Evolutionary conservation across 768 basidiomycete genomes (phyloP).

Genomic region (Gloeophyllum trabeum): DNA sequence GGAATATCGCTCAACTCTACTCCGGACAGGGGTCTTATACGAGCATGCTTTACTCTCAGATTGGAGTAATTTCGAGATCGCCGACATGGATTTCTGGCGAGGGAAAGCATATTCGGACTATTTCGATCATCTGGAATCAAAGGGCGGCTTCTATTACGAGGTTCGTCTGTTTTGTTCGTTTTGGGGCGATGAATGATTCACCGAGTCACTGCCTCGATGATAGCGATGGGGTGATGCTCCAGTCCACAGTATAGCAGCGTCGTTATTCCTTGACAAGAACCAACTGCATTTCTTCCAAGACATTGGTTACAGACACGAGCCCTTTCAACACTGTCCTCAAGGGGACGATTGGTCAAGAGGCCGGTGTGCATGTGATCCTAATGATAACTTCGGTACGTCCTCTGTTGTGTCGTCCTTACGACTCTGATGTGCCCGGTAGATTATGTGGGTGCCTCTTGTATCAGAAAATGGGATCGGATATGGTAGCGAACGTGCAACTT

Average conservation of each 20-base stretch:
- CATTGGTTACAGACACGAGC: conserved; percentile 77
- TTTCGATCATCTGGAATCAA: conserved; percentile 71
- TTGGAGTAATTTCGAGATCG: conserved; percentile 95
- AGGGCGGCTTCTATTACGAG: conserved; percentile 89
- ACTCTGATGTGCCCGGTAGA: background rate
- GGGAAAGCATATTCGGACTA: conserved; percentile 71
- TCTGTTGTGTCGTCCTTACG: background rate
- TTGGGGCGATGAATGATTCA: background rate
- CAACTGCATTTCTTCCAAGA: conserved; percentile 78
- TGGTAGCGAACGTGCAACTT: too few species aligned
- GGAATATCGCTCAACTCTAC: too few species aligned
- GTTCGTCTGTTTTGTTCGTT: conserved; percentile 18
- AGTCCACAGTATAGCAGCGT: conserved; percentile 75
- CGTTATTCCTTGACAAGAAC: conserved; percentile 61
- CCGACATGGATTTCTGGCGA: conserved; percentile 74
- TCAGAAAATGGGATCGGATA: background rate
- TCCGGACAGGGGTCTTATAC: conserved; percentile 4
- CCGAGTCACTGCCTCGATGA: background rate
- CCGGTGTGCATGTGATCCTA: conserved; percentile 64
- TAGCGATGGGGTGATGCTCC: conserved; percentile 84
- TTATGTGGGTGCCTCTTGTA: background rate
- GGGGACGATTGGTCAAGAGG: conserved; percentile 44
- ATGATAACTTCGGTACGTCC: conserved; percentile 50
- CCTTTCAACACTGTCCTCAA: conserved; percentile 66
- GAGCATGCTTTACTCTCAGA: conserved; percentile 27